A percentile compares a stretch with the other conserved stretches of the same genome.
Evolutionary conservation across 2,329 filamentous ascomycete genomes (phyloP).

Genomic region (Phyllosticta capitalensis): DNA sequence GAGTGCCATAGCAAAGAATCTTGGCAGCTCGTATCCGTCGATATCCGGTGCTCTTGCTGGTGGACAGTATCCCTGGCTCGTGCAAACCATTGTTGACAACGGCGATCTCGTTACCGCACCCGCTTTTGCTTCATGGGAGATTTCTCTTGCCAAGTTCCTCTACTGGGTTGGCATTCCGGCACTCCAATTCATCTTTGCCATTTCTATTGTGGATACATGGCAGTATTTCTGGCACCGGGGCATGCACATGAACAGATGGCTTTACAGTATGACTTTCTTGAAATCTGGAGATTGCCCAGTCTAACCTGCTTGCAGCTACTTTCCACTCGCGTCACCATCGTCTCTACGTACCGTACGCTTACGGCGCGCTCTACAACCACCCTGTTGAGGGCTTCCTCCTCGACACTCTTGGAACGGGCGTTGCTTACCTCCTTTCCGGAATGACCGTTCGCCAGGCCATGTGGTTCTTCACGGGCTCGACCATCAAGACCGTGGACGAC

Average conservation of each 20-base stretch:
- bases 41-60: constrained; percentile 69
- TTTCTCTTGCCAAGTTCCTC: constrained; percentile 61
- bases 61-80: constrained; percentile 67
- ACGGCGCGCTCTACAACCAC: constrained; percentile 94
- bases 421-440: constrained; percentile 70
- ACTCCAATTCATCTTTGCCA: constrained; percentile 65
- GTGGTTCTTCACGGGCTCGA: constrained; percentile 79
- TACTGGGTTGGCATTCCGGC: constrained; percentile 72
- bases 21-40: constrained; percentile 61
- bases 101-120: constrained; percentile 47
- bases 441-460: constrained; percentile 84
- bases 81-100: constrained; percentile 46
- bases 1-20: constrained; percentile 61
- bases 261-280: constrained; percentile 63
- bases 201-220: constrained; percentile 84
- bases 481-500: constrained; percentile 94
- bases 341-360: constrained; percentile 95
- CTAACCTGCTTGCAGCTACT: constrained; percentile 45
- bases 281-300: background rate
- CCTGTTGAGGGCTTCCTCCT: constrained; percentile 88
- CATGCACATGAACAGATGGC: constrained; percentile 97
- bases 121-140: constrained; percentile 76
- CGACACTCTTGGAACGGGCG: constrained; percentile 77
- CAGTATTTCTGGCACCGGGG: constrained; percentile 94
- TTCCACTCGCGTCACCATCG: constrained; percentile 95